Evolutionary conservation across 2,329 filamentous ascomycete genomes (phyloP), one percentile per base, ranked within the genome.

Genomic region (Dichotomopilus funicola): DNA sequence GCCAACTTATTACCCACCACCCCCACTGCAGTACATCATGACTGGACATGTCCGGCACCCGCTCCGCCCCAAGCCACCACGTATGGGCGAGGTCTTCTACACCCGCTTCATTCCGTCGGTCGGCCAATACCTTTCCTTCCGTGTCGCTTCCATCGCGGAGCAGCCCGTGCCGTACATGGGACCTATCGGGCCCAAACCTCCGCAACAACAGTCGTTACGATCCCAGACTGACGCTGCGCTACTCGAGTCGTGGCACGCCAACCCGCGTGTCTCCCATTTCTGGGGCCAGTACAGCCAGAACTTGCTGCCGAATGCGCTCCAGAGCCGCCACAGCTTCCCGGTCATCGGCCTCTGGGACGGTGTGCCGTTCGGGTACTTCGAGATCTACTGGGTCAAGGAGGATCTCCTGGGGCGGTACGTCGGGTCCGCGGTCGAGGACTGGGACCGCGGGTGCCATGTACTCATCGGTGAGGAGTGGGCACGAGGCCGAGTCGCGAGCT

Each of bases 351-450:
- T 91, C 68, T 99, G 92, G 89, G 90, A 97, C 64, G 91, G 90
- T 9, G 87, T 92, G 58, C 92, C 92, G 0, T 99, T 97, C 72
- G 94, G 91, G 0, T 99, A 95, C 69, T 96, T 99, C 68, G 94
- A 99, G 74, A 80, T 99, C 37, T 99, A 99, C 73, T 99, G 94
- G 92, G 90, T 94, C 3, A 96, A 95, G 66, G 94, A 99, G 68
- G 94, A 97, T 66, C 74, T 77, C 0, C 70, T 99, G 0, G 90
- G 89, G 0, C 80, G 78, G 48, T 78, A 89, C 61, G 71, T 95
- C 4, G 78, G 84, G 68, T 56, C 54, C 0, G 47, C 48, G 0
- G 82, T 85, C 0, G 82, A 80, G 6, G 88, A 96, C 64, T 97
- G 87, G 71, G 92, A 97, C 64, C 78, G 94, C 6, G 94, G 94